Percentiles rank a stretch among this genome's conserved stretches.
phyloP scores from a whole-genome alignment of 768 basidiomycete species.

The Termitomyces titanicus region DNA sequence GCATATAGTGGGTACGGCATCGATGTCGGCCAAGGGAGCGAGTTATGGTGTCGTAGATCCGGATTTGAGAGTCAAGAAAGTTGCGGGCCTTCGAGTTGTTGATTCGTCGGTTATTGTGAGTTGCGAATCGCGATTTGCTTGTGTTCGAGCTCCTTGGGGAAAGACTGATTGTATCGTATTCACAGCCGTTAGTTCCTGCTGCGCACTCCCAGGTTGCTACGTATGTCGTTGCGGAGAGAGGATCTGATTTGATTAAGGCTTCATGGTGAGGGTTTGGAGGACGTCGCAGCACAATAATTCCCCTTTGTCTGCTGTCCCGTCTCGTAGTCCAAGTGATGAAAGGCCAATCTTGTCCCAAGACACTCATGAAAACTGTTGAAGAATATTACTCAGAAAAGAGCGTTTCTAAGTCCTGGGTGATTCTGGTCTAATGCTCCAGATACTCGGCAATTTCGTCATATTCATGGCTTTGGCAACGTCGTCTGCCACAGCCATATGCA shows the following conservation, averaged over 20 bases:
- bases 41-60: conserved; percentile 33
- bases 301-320: neutral
- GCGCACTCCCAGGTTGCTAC: conserved; percentile 22
- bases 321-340: neutral
- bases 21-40: conserved; percentile 27
- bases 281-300: neutral
- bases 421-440: conserved; percentile 15
- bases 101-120: conserved; percentile 35
- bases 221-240: conserved; percentile 26
- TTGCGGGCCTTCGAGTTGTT: conserved; percentile 32
- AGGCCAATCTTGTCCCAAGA: too few relatives aligned
- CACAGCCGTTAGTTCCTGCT: conserved; percentile 23
- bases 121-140: neutral
- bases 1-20: conserved; percentile 31
- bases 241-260: conserved; percentile 25
- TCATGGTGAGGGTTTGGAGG: conserved; percentile 6
- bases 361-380: too few relatives aligned
- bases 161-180: neutral
- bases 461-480: neutral
- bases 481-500: too few relatives aligned
- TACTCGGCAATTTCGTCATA: neutral
- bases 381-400: too few relatives aligned
- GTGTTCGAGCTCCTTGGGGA: neutral
- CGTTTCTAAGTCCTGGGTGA: too few relatives aligned
- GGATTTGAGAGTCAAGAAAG: conserved; percentile 34